Evolutionary conservation across 192 early-diverging fungal species (phyloP), one percentile per base, ranked within the genome.

Genomic region (Backusella tuberculispora): DNA sequence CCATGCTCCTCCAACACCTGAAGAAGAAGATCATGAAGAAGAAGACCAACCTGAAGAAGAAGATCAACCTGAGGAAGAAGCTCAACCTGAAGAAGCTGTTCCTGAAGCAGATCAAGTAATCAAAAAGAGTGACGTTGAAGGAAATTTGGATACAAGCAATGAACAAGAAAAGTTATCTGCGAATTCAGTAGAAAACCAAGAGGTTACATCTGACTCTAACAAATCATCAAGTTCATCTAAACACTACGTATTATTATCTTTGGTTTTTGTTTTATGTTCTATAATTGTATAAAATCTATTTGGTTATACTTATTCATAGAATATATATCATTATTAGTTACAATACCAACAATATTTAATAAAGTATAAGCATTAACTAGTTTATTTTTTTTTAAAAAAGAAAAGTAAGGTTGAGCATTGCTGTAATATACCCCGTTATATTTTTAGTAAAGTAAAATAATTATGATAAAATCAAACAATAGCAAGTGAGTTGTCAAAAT

Each of bases 261-360:
- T 60, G 12, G 53, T 60, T 10, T 60, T 60, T 60, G 53, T 26
- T 60, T 60, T 60, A 26, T 60, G 21, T 60, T 60, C 53, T 26
- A n/a, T 60, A 10, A 60, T 60, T 60, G 53, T 60, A 19, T 60
- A 60, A 26, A 60, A 24, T 21, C 0, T 3, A 26, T 60, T 4
- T 3, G 10, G 21, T n/a, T 60, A 26, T 26, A 60, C 26, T 60
- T 24, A 60, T 19, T 24, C 19, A 26, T 60, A 60, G 10, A 21
- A 26, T 60, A 60, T 15, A 56, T n/a, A 60, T 60, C 9, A 24
- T 26, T 1, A 26, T 60, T 60, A 60, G 10, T 4, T 26, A 9
- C 21, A 60, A 26, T 10, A 3, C 10, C 26, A 2, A 34, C 2
- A 34, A 34, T 1, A 1, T 34, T 26, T 60, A 60, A 60, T 60